Evolutionary conservation across 2,329 filamentous ascomycete genomes (phyloP).

Genomic region (Trichoderma sp.): DNA sequence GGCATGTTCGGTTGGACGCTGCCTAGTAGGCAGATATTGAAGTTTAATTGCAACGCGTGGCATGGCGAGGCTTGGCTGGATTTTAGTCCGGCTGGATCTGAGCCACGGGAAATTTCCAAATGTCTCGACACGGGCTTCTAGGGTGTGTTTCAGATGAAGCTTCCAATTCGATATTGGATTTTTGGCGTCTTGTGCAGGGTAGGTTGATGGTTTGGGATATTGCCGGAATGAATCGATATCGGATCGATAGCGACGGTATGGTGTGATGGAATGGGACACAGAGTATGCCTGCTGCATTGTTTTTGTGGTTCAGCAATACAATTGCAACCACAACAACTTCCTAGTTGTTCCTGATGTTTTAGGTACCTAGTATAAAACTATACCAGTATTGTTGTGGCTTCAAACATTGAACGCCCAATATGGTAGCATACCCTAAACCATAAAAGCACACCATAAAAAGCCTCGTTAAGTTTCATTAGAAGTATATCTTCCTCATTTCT

Average conservation of each 20-base stretch:
- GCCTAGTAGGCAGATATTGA: neutral
- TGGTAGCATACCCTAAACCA: neutral
- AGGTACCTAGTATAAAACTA: no score
- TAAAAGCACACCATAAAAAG: neutral
- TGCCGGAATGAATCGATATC: neutral
- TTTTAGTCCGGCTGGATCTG: neutral
- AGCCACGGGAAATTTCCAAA: neutral
- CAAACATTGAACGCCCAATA: neutral
- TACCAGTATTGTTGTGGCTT: neutral
- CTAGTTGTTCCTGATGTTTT: neutral
- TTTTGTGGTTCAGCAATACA: neutral
- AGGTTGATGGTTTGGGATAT: neutral
- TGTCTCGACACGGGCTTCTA: neutral
- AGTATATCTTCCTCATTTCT: neutral
- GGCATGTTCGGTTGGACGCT: neutral
- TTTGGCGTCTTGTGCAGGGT: neutral
- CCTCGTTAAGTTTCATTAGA: neutral
- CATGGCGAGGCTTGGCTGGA: neutral
- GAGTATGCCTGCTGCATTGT: neutral
- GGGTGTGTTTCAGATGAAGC: neutral
- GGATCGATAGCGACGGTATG: neutral
- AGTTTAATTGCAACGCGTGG: neutral
- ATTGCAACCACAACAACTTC: neutral
- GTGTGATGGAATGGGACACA: neutral
- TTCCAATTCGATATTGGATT: neutral